Conservation (phyloP, 2,329 filamentous ascomycete genomes). For the Ophiocordyceps polyrhachis-furcata region DNA sequence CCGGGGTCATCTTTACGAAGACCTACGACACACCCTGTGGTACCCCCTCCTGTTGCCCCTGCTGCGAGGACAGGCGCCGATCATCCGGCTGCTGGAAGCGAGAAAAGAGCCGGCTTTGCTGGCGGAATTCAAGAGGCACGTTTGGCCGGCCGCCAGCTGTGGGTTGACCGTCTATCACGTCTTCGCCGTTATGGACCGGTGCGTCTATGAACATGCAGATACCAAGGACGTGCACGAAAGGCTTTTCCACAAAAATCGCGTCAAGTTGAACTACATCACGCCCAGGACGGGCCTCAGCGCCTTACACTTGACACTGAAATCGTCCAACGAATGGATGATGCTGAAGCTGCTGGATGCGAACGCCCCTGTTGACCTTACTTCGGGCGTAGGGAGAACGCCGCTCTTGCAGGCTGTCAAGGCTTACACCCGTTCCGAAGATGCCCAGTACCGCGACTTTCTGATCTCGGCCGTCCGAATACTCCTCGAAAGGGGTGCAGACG, state of each 20-base stretch:
- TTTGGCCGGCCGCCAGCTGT: accelerated
- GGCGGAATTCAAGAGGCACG: not conserved
- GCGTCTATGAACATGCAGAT: not conserved
- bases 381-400: not conserved
- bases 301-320: not conserved
- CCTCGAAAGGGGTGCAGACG: not conserved
- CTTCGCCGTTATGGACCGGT: not conserved
- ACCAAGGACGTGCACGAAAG: not conserved
- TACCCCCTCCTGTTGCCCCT: conserved; percentile 1
- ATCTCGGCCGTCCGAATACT: not conserved
- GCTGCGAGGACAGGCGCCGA: not conserved
- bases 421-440: not conserved
- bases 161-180: not conserved
- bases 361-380: not conserved
- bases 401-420: not conserved
- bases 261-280: not conserved
- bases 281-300: not conserved
- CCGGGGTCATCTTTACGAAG: not conserved
- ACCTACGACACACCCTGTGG: not conserved
- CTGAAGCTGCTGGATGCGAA: not conserved
- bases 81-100: not conserved
- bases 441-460: not conserved
- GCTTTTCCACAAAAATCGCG: not conserved
- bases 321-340: not conserved
- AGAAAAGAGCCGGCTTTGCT: not conserved